phyloP scores from a whole-genome alignment of 2,329 filamentous ascomycete species.

The Trichoderma asperellum region DNA sequence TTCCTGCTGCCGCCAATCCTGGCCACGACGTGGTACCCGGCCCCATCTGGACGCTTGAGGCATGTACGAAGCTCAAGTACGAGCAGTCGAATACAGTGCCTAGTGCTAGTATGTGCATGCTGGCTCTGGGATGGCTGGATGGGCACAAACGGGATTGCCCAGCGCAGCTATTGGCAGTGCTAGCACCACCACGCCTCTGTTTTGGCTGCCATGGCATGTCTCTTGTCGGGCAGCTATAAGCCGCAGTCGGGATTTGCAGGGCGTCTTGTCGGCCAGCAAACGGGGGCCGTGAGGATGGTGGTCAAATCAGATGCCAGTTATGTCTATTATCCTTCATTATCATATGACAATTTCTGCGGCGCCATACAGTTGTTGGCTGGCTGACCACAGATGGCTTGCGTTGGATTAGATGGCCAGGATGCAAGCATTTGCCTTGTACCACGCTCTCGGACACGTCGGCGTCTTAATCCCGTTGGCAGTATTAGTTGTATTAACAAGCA shows the following conservation, averaged over 20 bases:
- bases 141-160: background rate
- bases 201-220: background rate
- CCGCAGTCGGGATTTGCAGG: conserved; percentile 2
- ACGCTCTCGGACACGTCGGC: conserved; percentile 10
- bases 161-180: background rate
- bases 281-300: background rate
- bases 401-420: background rate
- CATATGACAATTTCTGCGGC: conserved; percentile 9
- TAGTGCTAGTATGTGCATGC: background rate
- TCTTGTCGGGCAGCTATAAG: conserved; percentile 20
- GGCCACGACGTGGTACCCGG: conserved; percentile 7
- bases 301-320: background rate
- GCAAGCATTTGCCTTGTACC: background rate
- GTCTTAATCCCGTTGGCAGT: background rate
- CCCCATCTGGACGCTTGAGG: conserved; percentile 13
- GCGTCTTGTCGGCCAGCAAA: background rate
- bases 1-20: conserved; percentile 9
- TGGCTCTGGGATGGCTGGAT: background rate
- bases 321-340: background rate
- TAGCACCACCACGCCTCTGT: background rate
- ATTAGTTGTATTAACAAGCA: background rate
- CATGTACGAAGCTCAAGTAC: background rate
- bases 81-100: background rate
- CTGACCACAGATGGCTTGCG: background rate
- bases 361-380: conserved; percentile 3